A percentile compares a stretch with the other conserved stretches of the same genome.
Evolutionary conservation across 2,329 filamentous ascomycete species (phyloP).

Genomic region (Xylaria sp.): DNA sequence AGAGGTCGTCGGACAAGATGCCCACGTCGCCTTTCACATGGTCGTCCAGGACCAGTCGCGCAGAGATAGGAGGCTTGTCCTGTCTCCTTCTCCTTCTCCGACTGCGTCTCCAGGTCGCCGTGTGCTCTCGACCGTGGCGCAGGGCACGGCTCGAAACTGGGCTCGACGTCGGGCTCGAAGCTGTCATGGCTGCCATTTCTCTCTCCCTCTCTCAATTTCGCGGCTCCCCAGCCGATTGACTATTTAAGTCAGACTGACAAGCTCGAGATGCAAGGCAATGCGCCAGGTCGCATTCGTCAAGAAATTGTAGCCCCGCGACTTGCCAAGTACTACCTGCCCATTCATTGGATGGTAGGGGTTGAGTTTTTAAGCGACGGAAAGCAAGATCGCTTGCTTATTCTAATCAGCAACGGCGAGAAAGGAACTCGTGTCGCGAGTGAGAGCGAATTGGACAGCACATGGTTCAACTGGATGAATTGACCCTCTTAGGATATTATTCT

Average conservation of each 20-base stretch:
- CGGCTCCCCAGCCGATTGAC: slow-evolving; percentile 12
- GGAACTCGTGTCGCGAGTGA: slow-evolving; percentile 9
- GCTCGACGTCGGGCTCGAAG: slow-evolving; percentile 29
- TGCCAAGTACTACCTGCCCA: slow-evolving; percentile 25
- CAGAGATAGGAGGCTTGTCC: slow-evolving; percentile 81
- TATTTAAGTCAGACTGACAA: slow-evolving; percentile 12
- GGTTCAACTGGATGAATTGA: slow-evolving; percentile 1
- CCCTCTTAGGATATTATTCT: background rate
- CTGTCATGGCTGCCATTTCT: slow-evolving; percentile 40
- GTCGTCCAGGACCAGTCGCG: slow-evolving; percentile 85
- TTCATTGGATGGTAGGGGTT: slow-evolving; percentile 34
- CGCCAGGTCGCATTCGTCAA: slow-evolving; percentile 40
- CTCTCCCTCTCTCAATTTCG: background rate
- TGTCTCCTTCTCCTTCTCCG: slow-evolving; percentile 68
- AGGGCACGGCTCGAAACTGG: slow-evolving; percentile 24
- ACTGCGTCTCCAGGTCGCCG: slow-evolving; percentile 56
- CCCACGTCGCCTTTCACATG: slow-evolving; percentile 87
- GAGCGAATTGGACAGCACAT: slow-evolving; percentile 10
- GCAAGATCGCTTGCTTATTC: slow-evolving; percentile 1
- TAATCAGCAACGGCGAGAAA: background rate
- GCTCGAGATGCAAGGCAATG: slow-evolving; percentile 36
- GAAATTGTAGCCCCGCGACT: slow-evolving; percentile 40
- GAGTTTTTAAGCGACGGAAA: background rate
- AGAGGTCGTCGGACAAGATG: slow-evolving; percentile 86
- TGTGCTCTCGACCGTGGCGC: slow-evolving; percentile 53